These are phyloP conservation scores for Amphichorda felina DNA, from an alignment of 2,329 filamentous ascomycete species.

Conservation along the genomic window DNA sequence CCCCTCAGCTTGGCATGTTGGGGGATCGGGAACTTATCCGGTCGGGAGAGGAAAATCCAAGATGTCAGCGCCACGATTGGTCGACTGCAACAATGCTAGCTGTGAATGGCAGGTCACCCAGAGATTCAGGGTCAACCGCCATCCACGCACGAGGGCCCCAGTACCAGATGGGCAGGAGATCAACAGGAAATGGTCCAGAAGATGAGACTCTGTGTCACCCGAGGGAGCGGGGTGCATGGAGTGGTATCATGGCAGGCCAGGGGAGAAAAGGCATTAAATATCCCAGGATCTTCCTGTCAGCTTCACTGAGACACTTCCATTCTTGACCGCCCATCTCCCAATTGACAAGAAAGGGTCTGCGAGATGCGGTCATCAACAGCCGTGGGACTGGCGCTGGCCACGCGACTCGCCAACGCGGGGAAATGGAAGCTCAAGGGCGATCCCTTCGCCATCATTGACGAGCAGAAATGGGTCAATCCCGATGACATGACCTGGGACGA, in stretches of 20 bases:
- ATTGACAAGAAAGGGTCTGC: neutral
- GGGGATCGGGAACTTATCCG: too few species aligned
- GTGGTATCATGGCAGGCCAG: too few species aligned
- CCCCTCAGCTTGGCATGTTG: too few species aligned
- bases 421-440: conserved; percentile 10
- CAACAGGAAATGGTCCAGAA: too few species aligned
- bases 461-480: conserved; percentile 39
- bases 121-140: too few species aligned
- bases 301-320: neutral
- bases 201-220: neutral
- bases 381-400: neutral
- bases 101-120: too few species aligned
- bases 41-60: too few species aligned
- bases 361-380: neutral
- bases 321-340: neutral
- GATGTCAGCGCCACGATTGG: too few species aligned
- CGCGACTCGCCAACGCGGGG: neutral
- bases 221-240: neutral
- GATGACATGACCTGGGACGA: conserved; percentile 42
- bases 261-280: neutral
- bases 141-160: too few species aligned
- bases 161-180: too few species aligned
- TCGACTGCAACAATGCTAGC: too few species aligned
- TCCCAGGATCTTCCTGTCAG: neutral
- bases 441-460: conserved; percentile 36